Evolutionary conservation across 2,329 filamentous ascomycete species (phyloP).

Genomic region (Orbilia ellipsospora): DNA sequence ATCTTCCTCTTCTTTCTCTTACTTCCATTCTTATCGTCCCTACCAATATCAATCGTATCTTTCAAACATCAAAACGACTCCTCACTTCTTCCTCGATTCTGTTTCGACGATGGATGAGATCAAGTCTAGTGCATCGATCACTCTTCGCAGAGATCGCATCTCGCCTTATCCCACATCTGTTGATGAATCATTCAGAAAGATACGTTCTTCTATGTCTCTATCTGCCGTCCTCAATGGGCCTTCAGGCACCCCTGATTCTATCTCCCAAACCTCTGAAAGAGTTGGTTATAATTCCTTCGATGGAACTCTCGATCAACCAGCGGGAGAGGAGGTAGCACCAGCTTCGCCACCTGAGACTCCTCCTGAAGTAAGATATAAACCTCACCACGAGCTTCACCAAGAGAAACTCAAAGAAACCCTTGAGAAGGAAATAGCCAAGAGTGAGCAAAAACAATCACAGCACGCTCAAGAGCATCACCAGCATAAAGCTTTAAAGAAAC

Average conservation of each 20-base stretch:
- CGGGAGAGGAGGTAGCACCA: conserved; percentile 7
- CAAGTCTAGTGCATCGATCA: conserved; percentile 20
- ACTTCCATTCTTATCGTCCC: conserved; percentile 13
- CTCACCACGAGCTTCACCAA: conserved; percentile 24
- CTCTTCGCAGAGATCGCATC: conserved; percentile 7
- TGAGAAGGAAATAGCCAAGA: conserved; percentile 28
- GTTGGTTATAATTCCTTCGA: conserved; percentile 9
- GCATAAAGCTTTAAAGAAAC: not conserved
- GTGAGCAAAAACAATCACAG: conserved; percentile 5
- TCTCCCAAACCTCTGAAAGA: conserved; percentile 43
- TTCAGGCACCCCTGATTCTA: conserved; percentile 33
- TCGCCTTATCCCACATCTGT: conserved; percentile 7
- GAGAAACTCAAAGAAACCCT: conserved; percentile 19
- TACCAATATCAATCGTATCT: not conserved
- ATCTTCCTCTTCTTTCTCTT: conserved; percentile 25
- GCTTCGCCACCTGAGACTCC: conserved; percentile 42
- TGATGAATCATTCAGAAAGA: conserved; percentile 38
- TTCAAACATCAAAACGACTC: conserved; percentile 22
- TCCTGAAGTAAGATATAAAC: conserved; percentile 22
- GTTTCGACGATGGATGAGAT: conserved; percentile 44
- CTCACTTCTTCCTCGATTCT: conserved; percentile 43
- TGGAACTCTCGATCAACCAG: conserved; percentile 1
- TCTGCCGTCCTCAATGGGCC: conserved; percentile 45
- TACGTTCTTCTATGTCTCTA: conserved; percentile 44
- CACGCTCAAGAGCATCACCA: conserved; percentile 16